Conservation (phyloP, 352 stramenopile species). For the Globisporangium spinosum region DNA sequence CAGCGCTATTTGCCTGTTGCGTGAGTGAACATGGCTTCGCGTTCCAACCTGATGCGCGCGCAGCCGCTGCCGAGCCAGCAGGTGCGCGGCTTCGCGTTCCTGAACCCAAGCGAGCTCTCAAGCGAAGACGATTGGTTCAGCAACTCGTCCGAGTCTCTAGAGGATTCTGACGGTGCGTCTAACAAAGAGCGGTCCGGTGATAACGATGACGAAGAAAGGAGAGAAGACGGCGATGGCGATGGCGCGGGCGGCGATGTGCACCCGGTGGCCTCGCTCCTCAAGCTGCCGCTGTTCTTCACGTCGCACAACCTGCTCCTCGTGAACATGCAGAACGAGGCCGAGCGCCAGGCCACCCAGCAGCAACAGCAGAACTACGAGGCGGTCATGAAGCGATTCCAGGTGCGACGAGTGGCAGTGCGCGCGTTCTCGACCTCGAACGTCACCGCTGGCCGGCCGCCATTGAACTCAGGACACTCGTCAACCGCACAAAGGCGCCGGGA, state of each 20-base stretch:
- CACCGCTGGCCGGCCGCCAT: not conserved
- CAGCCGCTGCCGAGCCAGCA: not conserved
- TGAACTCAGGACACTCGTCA: not conserved
- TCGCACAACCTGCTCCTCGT: not conserved
- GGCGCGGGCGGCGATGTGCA: not conserved
- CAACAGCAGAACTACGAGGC: constrained; percentile 8
- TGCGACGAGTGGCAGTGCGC: not conserved
- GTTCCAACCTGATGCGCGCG: not conserved
- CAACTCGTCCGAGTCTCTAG: not conserved
- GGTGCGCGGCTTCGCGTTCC: not conserved
- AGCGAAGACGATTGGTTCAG: not conserved
- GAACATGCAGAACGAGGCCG: constrained; percentile 3
- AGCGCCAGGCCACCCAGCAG: not conserved
- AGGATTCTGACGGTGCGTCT: not conserved
- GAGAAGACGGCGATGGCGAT: not conserved
- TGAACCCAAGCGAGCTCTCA: constrained; percentile 1
- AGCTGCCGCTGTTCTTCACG: constrained; percentile 4
- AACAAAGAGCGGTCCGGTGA: not conserved
- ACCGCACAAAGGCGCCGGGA: not conserved
- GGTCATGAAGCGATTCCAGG: constrained; percentile 8
- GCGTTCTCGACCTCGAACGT: constrained; percentile 7
- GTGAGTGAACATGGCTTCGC: not conserved
- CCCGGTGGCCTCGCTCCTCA: not conserved
- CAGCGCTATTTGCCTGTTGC: not conserved
- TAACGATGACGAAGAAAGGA: not conserved